A percentile compares a stretch with the other conserved stretches of the same genome.
Conservation (phyloP, 345 rosid genomes). For the Microcos paniculata region DNA sequence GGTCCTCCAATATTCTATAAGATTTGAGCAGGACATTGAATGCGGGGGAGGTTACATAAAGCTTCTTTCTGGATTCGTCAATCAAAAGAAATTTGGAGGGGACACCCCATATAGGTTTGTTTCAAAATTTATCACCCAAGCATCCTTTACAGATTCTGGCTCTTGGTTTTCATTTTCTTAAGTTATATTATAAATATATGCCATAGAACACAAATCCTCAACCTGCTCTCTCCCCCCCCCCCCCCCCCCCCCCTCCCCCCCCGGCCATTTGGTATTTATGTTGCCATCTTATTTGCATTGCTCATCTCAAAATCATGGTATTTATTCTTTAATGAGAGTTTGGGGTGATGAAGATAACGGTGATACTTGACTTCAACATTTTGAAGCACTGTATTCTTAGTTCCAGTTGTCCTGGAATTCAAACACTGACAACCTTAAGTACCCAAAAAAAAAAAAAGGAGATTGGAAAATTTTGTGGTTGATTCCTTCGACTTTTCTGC, state of each 20-base stretch:
- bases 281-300: background rate
- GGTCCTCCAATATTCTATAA: conserved; percentile 79
- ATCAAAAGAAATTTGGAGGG: conserved; percentile 95
- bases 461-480: background rate
- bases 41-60: conserved; percentile 96
- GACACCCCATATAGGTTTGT: conserved; percentile 90
- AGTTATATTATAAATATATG: background rate
- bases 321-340: background rate
- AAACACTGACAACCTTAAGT: too few relatives aligned
- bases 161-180: background rate
- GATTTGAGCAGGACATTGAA: conserved; percentile 86
- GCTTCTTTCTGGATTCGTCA: conserved; percentile 86
- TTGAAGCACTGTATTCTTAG: too few relatives aligned
- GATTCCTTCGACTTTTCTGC: too few relatives aligned
- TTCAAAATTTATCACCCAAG: background rate
- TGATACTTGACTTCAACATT: background rate
- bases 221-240: too few relatives aligned
- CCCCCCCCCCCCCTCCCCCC: too few relatives aligned
- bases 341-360: background rate
- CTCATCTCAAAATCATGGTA: background rate
- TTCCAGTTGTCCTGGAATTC: too few relatives aligned
- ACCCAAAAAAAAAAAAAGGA: background rate
- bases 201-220: background rate
- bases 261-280: background rate
- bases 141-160: background rate